A percentile compares a stretch with the other conserved stretches of the same genome.
phyloP scores from a whole-genome alignment of 768 basidiomycete species.

The Suillus paluster region DNA sequence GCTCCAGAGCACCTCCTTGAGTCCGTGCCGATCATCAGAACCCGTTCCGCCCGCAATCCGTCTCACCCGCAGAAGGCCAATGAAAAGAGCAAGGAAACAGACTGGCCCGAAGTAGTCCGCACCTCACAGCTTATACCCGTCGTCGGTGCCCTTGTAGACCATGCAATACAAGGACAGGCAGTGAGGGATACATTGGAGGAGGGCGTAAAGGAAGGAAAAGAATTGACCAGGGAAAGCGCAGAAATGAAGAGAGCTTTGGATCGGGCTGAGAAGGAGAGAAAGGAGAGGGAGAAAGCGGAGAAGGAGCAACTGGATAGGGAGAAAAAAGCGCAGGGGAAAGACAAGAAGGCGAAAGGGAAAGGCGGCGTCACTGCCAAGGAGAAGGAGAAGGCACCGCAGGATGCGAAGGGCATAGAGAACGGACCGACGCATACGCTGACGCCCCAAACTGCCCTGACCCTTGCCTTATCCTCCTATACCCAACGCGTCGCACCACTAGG shows the following conservation, averaged over 20 bases:
- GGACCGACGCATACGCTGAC: constrained; percentile 51
- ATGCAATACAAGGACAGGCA: constrained; percentile 46
- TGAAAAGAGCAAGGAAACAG: neutral
- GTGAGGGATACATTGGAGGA: constrained; percentile 66
- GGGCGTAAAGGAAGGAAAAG: constrained; percentile 59
- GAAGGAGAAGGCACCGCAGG: constrained; percentile 35
- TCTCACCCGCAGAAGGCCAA: constrained; percentile 31
- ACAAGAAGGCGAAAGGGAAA: constrained; percentile 57
- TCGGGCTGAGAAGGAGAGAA: constrained; percentile 33
- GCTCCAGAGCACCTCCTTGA: constrained; percentile 15
- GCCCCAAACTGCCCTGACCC: constrained; percentile 46
- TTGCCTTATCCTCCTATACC: constrained; percentile 48
- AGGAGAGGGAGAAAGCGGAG: constrained; percentile 59
- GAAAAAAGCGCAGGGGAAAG: constrained; percentile 20
- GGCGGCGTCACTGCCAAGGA: constrained; percentile 41
- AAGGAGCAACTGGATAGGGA: constrained; percentile 39
- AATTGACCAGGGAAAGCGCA: constrained; percentile 47
- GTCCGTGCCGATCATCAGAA: constrained; percentile 43
- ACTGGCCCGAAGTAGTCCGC: constrained; percentile 31
- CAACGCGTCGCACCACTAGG: constrained; percentile 68
- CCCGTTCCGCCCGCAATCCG: constrained; percentile 47
- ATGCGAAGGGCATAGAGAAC: constrained; percentile 9
- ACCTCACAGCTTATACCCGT: constrained; percentile 73
- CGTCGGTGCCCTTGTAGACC: constrained; percentile 60
- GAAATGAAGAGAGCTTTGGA: constrained; percentile 35